Evolutionary conservation across 805 yeast species (phyloP).

Genomic region (Dipodascopsis uninucleata): DNA sequence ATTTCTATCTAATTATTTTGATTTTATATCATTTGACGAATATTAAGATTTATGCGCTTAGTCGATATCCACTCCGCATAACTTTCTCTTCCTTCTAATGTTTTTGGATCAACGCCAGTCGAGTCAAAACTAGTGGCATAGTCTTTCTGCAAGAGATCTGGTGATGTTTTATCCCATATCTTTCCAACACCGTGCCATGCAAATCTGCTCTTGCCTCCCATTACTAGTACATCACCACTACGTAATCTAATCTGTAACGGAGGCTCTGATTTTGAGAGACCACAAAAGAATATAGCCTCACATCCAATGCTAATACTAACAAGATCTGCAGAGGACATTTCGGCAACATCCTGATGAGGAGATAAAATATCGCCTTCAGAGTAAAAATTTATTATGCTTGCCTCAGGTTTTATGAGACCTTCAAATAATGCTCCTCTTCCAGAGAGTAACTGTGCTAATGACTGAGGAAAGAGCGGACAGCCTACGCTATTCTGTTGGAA

Average conservation of each 20-base stretch:
- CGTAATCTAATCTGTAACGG: slow-evolving; percentile 39
- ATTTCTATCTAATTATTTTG: neutral
- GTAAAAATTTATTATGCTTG: slow-evolving; percentile 44
- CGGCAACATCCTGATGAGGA: slow-evolving; percentile 46
- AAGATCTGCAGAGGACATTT: slow-evolving; percentile 37
- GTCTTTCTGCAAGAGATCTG: too few species aligned
- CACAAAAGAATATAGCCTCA: slow-evolving; percentile 37
- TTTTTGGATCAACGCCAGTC: slow-evolving; percentile 4
- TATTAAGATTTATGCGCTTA: slow-evolving; percentile 41
- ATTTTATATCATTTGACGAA: slow-evolving; percentile 42
- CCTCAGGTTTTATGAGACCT: slow-evolving; percentile 35
- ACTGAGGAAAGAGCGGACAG: slow-evolving; percentile 29
- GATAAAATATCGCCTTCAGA: slow-evolving; percentile 43
- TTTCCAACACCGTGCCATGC: slow-evolving; percentile 45
- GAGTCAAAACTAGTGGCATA: slow-evolving; percentile 25
- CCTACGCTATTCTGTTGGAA: slow-evolving; percentile 30
- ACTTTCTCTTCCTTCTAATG: slow-evolving; percentile 6
- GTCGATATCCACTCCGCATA: slow-evolving; percentile 36
- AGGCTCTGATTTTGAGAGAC: slow-evolving; percentile 13
- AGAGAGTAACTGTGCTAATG: slow-evolving; percentile 19
- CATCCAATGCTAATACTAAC: slow-evolving; percentile 42
- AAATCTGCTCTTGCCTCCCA: slow-evolving; percentile 41
- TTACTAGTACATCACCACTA: slow-evolving; percentile 42
- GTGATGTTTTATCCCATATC: slow-evolving; percentile 39
- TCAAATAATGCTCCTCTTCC: slow-evolving; percentile 1